phyloP scores from a whole-genome alignment of 2,329 filamentous ascomycete species.

The Fusarium ramigenum region DNA sequence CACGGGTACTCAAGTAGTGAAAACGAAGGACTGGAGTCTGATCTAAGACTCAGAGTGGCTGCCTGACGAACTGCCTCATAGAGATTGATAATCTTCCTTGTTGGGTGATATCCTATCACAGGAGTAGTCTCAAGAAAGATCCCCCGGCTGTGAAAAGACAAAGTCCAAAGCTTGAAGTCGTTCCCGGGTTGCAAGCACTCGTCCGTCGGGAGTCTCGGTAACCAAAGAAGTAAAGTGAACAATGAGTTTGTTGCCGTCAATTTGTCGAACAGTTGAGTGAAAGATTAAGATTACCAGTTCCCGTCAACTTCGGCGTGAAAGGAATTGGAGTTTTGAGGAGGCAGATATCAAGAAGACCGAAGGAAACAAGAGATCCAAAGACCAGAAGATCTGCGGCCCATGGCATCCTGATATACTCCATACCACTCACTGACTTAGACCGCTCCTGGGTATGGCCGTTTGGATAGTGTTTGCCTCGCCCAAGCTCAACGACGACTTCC shows the following conservation, averaged over 20 bases:
- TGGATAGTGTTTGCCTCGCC: conserved; percentile 35
- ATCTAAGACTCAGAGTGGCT: not conserved
- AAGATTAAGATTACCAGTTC: conserved; percentile 1
- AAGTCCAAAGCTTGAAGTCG: conserved; percentile 4
- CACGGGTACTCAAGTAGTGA: not conserved
- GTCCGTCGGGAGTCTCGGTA: conserved; percentile 22
- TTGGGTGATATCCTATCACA: not conserved
- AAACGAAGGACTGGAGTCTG: conserved; percentile 7
- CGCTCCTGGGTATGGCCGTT: conserved; percentile 19
- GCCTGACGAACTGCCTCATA: conserved; percentile 16
- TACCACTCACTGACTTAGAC: conserved; percentile 41
- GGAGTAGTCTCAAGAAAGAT: not conserved
- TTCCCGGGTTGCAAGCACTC: conserved; percentile 27
- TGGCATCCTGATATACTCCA: conserved; percentile 39
- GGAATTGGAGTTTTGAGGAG: not conserved
- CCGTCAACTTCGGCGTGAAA: not conserved
- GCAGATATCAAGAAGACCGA: conserved; percentile 3
- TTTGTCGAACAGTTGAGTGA: not conserved
- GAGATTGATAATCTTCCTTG: conserved; percentile 2
- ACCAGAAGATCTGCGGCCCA: conserved; percentile 23
- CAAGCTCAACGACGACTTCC: not conserved
- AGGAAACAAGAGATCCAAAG: conserved; percentile 17
- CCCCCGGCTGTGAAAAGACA: not conserved
- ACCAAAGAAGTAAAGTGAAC: not conserved
- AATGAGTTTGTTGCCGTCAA: not conserved